A percentile compares a stretch with the other conserved stretches of the same genome.
phyloP scores from a whole-genome alignment of 305 asterid species.

The Vinca major region DNA sequence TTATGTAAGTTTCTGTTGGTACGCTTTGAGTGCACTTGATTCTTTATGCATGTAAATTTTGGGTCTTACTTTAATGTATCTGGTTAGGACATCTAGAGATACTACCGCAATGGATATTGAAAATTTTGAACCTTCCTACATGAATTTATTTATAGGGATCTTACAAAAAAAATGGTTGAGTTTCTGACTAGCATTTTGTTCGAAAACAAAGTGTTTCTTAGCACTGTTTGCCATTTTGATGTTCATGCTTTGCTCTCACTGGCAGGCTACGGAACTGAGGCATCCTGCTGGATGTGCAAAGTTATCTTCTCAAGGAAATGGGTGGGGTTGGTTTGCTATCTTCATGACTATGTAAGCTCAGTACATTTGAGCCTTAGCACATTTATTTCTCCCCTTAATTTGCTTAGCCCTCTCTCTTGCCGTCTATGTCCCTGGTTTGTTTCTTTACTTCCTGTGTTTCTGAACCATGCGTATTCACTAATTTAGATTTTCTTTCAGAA shows the following conservation, averaged over 20 bases:
- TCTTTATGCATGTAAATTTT: too few species aligned
- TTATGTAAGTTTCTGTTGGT: too few species aligned
- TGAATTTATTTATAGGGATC: not conserved
- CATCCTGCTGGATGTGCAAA: slow-evolving; percentile 94
- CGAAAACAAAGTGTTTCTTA: not conserved
- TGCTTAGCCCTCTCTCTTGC: not conserved
- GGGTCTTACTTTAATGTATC: not conserved
- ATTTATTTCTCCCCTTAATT: slow-evolving; percentile 2
- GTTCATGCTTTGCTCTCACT: slow-evolving; percentile 16
- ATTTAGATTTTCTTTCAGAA: slow-evolving; percentile 33
- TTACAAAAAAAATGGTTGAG: not conserved
- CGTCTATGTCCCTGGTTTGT: not conserved
- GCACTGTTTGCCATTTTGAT: not conserved
- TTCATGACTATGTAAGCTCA: slow-evolving; percentile 47
- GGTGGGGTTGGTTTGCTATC: slow-evolving; percentile 84
- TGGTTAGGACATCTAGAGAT: slow-evolving; percentile 2
- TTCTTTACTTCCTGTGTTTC: not conserved
- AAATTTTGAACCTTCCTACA: not conserved
- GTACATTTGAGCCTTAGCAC: slow-evolving; percentile 4
- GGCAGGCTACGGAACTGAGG: slow-evolving; percentile 61
- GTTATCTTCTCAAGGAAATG: slow-evolving; percentile 51
- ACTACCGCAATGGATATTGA: not conserved
- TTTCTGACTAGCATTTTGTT: not conserved
- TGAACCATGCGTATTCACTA: not conserved
- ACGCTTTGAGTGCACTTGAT: too few species aligned